Evolutionary conservation across 805 yeast species (phyloP).

Genomic region (Kodamaea laetipori): DNA sequence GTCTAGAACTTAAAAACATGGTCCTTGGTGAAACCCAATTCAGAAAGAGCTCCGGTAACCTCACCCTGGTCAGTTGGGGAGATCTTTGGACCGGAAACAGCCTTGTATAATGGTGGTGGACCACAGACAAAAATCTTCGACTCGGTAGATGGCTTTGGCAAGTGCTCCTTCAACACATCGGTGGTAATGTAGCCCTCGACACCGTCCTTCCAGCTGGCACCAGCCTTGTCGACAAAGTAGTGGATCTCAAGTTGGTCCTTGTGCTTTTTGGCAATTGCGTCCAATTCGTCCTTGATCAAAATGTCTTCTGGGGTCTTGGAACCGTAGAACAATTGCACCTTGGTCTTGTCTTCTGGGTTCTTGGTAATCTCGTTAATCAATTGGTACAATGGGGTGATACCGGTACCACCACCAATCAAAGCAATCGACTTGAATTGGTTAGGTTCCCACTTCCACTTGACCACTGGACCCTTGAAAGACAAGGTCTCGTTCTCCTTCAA

Average conservation of each 20-base stretch:
- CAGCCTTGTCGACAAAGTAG: conserved; percentile 78
- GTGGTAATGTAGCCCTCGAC: conserved; percentile 75
- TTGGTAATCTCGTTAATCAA: conserved; percentile 71
- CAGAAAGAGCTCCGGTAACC: conserved; percentile 82
- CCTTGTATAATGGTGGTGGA: conserved; percentile 88
- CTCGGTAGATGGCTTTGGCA: conserved; percentile 65
- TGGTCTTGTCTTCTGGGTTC: conserved; percentile 86
- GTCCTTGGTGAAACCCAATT: conserved; percentile 83
- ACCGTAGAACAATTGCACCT: conserved; percentile 82
- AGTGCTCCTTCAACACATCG: conserved; percentile 62
- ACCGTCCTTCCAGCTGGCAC: conserved; percentile 52
- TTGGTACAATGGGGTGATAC: conserved; percentile 95
- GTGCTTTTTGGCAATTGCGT: conserved; percentile 60
- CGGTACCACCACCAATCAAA: conserved; percentile 94
- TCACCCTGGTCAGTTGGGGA: conserved; percentile 95
- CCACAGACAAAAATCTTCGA: conserved; percentile 86
- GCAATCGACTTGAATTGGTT: conserved; percentile 80
- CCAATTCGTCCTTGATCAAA: conserved; percentile 76
- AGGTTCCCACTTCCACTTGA: conserved; percentile 88
- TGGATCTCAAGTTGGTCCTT: conserved; percentile 77
- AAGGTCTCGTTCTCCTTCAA: conserved; percentile 80
- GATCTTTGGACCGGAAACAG: conserved; percentile 81
- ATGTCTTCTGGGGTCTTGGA: conserved; percentile 77
- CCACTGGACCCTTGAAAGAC: conserved; percentile 90
- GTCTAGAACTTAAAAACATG: conserved; percentile 83